Evolutionary conservation across 2,329 filamentous ascomycete species (phyloP), one percentile per base, ranked within the genome.

Genomic region (Hypomyces rosellus): DNA sequence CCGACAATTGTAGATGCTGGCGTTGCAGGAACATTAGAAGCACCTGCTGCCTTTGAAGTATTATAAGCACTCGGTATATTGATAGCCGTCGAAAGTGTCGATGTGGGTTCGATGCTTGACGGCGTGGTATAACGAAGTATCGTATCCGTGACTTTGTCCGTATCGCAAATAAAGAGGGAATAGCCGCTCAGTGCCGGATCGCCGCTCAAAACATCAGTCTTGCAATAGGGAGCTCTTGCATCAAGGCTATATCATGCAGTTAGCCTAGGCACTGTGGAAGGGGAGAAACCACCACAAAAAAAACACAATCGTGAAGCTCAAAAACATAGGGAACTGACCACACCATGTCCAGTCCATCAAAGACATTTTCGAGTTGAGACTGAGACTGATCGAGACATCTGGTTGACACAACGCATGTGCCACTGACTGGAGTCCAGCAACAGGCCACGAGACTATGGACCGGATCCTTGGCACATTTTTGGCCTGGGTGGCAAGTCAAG

Each of bases 151-250:
- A 47, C 22, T 18, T 54, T 54, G 43, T 59, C 53, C 2, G 55
- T 51, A 18, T 47, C 56, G 45, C 58, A 61, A 14, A 61, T 45
- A 18, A 53, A 57, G 16, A 61, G 48, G 42, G 58, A 61, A 30
- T 51, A 58, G 22, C 55, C 51, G 12, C 50, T 34, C 14, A 59
- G 34, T 16, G 47, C 41, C 14, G 50, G 12, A 46, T 55, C 54
- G 2, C 44, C 49, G 2, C 45, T 45, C 25, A 59, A 53, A 9
- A 58, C 48, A 40, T 61, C 49, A 22, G 58, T 61, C 49, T 60
- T 57, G 48, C 57, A 61, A 39, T 56, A 58, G 2, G 57, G 57
- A 4, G 54, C 48, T 13, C 41, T 20, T 44, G 7, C 20, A 44
- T 44, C 41, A 15, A 14, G 4, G 14, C 41, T 44, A 25, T n/a